phyloP scores from a whole-genome alignment of 2,329 filamentous ascomycete species.

The Tolypocladium guangdongense region DNA sequence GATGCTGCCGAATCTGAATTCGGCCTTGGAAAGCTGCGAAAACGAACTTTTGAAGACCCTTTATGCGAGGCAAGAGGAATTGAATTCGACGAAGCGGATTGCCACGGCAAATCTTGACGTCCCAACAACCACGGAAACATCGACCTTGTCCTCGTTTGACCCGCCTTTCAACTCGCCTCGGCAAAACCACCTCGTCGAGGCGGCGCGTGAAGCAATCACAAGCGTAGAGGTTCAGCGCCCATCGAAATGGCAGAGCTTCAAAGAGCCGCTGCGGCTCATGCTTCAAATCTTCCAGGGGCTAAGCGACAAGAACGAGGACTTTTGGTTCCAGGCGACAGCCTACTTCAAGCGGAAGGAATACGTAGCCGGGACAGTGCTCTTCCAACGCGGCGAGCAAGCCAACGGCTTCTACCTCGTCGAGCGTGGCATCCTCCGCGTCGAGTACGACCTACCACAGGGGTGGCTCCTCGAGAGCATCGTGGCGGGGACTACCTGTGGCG shows the following conservation, averaged over 20 bases:
- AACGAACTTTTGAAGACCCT: slow-evolving; percentile 82
- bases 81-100: slow-evolving; percentile 32
- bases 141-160: slow-evolving; percentile 23
- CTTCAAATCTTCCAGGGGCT: slow-evolving; percentile 91
- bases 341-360: slow-evolving; percentile 68
- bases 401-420: slow-evolving; percentile 87
- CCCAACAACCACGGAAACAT: slow-evolving; percentile 23
- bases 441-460: slow-evolving; percentile 86
- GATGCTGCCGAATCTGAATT: slow-evolving; percentile 83
- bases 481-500: slow-evolving; percentile 87
- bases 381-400: slow-evolving; percentile 63
- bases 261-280: slow-evolving; percentile 82
- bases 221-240: slow-evolving; percentile 49
- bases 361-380: slow-evolving; percentile 60
- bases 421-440: slow-evolving; percentile 75
- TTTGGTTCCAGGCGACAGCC: slow-evolving; percentile 72
- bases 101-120: slow-evolving; percentile 37
- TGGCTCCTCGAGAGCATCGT: slow-evolving; percentile 85
- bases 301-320: slow-evolving; percentile 80
- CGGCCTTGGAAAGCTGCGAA: slow-evolving; percentile 86
- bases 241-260: slow-evolving; percentile 73
- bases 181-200: slow-evolving; percentile 63
- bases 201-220: slow-evolving; percentile 64
- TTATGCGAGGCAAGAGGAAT: slow-evolving; percentile 57
- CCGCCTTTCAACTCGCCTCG: slow-evolving; percentile 65